Conservation (phyloP, 805 yeast species). For the Saturnispora gosingensis region DNA sequence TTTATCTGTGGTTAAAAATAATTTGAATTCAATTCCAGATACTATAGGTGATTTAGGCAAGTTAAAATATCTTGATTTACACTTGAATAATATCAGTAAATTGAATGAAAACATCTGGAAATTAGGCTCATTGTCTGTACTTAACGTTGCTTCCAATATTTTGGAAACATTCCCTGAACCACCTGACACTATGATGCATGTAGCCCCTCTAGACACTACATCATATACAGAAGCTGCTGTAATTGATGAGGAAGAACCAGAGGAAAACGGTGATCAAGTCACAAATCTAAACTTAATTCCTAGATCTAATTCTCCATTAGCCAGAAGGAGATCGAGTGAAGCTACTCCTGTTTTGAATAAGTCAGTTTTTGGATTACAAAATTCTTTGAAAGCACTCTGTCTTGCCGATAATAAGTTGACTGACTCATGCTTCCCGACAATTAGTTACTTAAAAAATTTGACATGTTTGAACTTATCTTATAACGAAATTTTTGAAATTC, state of each 20-base stretch:
- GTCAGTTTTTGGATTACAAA: constrained; percentile 11
- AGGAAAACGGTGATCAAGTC: constrained; percentile 3
- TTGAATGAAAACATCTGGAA: constrained; percentile 64
- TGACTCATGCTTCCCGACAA: constrained; percentile 64
- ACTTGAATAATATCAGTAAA: constrained; percentile 68
- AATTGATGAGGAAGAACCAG: constrained; percentile 2
- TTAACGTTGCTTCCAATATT: constrained; percentile 70
- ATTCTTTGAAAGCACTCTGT: constrained; percentile 42
- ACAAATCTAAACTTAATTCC: not conserved
- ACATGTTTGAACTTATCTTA: constrained; percentile 67
- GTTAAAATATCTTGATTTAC: constrained; percentile 65
- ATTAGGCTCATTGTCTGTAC: constrained; percentile 41
- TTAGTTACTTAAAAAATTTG: constrained; percentile 51
- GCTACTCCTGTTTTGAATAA: constrained; percentile 6
- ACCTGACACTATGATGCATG: constrained; percentile 22
- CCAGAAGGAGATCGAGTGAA: constrained; percentile 14
- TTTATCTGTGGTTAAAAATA: constrained; percentile 66
- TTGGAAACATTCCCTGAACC: constrained; percentile 52
- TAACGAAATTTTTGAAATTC: constrained; percentile 76
- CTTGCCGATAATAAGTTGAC: constrained; percentile 77
- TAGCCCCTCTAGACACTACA: constrained; percentile 3
- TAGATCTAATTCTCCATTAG: not conserved
- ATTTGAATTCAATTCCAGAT: constrained; percentile 60
- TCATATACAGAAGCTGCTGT: not conserved
- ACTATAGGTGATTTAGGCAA: constrained; percentile 51